Conservation (phyloP, 140 eudicot species). For the Oenanthe javanica region DNA sequence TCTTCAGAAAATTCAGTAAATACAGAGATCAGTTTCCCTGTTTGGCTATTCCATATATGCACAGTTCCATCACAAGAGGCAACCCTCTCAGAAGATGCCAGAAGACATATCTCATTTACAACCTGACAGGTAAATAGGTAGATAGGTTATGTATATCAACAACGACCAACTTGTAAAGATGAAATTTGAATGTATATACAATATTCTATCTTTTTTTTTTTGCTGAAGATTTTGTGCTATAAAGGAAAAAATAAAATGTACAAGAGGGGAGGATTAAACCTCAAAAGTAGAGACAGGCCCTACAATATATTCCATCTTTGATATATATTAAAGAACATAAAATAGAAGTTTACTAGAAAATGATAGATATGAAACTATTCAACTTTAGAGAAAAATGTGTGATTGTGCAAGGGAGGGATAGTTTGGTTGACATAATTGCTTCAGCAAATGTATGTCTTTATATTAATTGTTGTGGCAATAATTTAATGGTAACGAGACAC, state of each 20-base stretch:
- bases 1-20: slow-evolving; percentile 53
- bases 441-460: background rate
- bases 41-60: slow-evolving; percentile 86
- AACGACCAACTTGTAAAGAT: background rate
- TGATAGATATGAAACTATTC: background rate
- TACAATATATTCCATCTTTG: background rate
- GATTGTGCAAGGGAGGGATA: background rate
- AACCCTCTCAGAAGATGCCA: slow-evolving; percentile 54
- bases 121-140: slow-evolving; percentile 38
- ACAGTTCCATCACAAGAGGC: slow-evolving; percentile 99
- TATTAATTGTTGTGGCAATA: background rate
- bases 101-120: slow-evolving; percentile 78
- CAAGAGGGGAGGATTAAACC: too few species aligned
- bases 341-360: background rate
- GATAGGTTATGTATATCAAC: background rate
- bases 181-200: background rate
- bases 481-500: background rate
- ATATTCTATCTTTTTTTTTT: background rate
- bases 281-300: too few species aligned
- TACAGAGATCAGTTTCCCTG: slow-evolving; percentile 63
- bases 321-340: background rate
- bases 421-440: background rate
- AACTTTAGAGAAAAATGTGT: background rate
- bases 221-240: too few species aligned
- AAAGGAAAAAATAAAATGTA: too few species aligned